Evolutionary conservation across 1,284 basidiomycete species (phyloP).

Genomic region (Tilletia horrida): DNA sequence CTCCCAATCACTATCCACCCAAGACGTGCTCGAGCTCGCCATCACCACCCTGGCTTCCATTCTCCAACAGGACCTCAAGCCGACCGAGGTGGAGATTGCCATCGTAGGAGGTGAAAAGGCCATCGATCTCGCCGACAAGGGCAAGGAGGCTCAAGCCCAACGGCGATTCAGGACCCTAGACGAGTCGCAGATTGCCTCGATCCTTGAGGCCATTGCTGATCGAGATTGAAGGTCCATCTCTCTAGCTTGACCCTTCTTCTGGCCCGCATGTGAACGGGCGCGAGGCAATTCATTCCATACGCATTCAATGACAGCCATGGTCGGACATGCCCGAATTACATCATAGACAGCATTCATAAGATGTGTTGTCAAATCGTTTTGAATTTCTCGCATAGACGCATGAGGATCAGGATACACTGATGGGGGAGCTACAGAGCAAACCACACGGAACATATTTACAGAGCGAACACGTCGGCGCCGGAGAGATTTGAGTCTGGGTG

Average conservation of each 20-base stretch:
- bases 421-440: too few relatives aligned
- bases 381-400: too few relatives aligned
- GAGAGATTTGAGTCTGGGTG: too few relatives aligned
- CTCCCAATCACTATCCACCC: conserved; percentile 32
- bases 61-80: conserved; percentile 89
- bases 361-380: too few relatives aligned
- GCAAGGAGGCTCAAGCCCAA: conserved; percentile 32
- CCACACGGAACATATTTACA: too few relatives aligned
- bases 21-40: conserved; percentile 67
- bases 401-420: too few relatives aligned
- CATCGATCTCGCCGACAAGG: conserved; percentile 20
- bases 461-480: too few relatives aligned
- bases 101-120: conserved; percentile 52
- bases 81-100: conserved; percentile 61
- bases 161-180: conserved; percentile 45
- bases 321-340: too few relatives aligned
- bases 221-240: conserved; percentile 34
- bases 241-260: background rate
- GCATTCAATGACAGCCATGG: too few relatives aligned
- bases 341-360: too few relatives aligned
- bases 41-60: conserved; percentile 91
- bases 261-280: background rate
- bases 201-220: conserved; percentile 52
- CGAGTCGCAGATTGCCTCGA: conserved; percentile 43
- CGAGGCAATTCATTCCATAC: too few relatives aligned